Conservation (phyloP, 768 basidiomycete species). For the Collybiopsis confluens region DNA sequence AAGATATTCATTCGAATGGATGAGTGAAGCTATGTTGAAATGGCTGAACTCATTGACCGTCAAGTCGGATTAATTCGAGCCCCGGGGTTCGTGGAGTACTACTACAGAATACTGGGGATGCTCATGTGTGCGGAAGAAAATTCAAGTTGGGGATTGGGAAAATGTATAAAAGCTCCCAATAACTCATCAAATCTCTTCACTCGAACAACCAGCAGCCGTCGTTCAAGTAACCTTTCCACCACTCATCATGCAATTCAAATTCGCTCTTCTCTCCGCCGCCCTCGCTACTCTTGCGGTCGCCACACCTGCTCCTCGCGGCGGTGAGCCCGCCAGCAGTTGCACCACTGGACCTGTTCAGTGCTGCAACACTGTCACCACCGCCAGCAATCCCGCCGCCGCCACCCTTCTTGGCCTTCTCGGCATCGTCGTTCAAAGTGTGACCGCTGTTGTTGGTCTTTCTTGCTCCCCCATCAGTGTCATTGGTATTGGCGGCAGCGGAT, state of each 20-base stretch:
- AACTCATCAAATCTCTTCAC: not conserved
- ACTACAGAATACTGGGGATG: too few relatives aligned
- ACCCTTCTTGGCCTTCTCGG: constrained; percentile 12
- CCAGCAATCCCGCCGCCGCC: constrained; percentile 7
- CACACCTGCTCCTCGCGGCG: constrained; percentile 4
- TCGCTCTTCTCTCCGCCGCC: constrained; percentile 3
- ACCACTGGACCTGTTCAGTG: not conserved
- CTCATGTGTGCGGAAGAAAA: too few relatives aligned
- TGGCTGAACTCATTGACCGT: too few relatives aligned
- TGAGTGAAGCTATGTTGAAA: too few relatives aligned
- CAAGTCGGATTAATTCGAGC: too few relatives aligned
- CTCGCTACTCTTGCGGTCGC: constrained; percentile 3
- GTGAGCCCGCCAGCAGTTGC: constrained; percentile 4
- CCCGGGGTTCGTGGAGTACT: too few relatives aligned
- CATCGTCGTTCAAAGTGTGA: constrained; percentile 47
- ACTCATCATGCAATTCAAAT: constrained; percentile 4
- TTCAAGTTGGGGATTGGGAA: not conserved
- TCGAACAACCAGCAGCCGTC: constrained; percentile 1
- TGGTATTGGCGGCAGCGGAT: constrained; percentile 3
- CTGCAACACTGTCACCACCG: not conserved
- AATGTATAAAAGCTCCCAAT: not conserved
- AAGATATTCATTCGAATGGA: too few relatives aligned
- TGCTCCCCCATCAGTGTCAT: constrained; percentile 6
- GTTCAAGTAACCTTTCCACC: not conserved
- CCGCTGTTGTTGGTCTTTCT: not conserved